phyloP scores from a whole-genome alignment of 2,329 filamentous ascomycete species.

The Pezicula carpinea region DNA sequence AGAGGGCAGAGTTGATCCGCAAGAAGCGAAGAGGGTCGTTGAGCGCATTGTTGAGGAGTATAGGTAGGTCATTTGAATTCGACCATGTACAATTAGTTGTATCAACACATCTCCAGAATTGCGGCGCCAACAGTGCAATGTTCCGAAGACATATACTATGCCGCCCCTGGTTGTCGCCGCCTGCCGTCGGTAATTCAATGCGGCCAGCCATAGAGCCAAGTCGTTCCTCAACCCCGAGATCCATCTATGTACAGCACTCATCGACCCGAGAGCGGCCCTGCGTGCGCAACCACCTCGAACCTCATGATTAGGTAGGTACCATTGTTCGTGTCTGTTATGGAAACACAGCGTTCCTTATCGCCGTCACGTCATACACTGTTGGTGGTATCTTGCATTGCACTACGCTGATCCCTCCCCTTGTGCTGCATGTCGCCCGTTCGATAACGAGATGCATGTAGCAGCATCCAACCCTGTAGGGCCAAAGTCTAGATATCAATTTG shows the following conservation, averaged over 20 bases:
- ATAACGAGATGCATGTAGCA: too few species aligned
- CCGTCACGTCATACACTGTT: not conserved
- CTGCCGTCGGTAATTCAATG: not conserved
- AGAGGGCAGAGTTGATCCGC: conserved; percentile 58
- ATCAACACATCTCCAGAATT: not conserved
- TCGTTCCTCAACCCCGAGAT: not conserved
- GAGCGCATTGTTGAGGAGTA: conserved; percentile 38
- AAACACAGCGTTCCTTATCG: not conserved
- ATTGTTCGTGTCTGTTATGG: not conserved
- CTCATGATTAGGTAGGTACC: not conserved
- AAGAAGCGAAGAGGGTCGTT: conserved; percentile 50
- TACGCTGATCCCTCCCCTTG: too few species aligned
- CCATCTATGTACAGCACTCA: not conserved
- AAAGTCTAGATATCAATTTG: not conserved
- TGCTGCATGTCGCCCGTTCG: too few species aligned
- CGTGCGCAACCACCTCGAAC: not conserved
- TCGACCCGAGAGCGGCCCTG: not conserved
- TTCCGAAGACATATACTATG: too few species aligned
- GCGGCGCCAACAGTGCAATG: too few species aligned
- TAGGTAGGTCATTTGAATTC: not conserved
- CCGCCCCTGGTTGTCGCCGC: too few species aligned
- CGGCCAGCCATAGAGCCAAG: too few species aligned
- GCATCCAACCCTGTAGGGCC: too few species aligned
- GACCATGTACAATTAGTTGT: not conserved
- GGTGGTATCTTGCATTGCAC: not conserved